These are phyloP conservation scores for Raffaelea arxii DNA, from an alignment of 2,329 filamentous ascomycete species.

Conservation along the genomic window DNA sequence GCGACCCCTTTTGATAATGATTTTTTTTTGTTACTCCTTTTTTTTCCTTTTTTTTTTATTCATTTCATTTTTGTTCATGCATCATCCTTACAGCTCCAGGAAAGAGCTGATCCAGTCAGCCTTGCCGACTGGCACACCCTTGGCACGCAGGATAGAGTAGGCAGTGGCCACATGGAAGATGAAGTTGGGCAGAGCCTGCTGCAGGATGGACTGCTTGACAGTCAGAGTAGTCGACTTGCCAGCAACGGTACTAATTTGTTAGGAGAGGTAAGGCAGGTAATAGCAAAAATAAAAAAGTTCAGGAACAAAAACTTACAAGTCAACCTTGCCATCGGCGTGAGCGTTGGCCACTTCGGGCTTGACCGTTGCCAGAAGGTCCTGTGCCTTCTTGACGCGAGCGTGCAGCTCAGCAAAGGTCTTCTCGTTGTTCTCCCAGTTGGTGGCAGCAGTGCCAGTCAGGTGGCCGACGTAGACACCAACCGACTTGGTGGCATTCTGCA, in stretches of 20 bases:
- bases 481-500: slow-evolving; percentile 20
- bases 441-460: slow-evolving; percentile 14
- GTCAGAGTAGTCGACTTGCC: slow-evolving; percentile 9
- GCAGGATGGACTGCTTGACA: slow-evolving; percentile 28
- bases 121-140: slow-evolving; percentile 51
- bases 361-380: slow-evolving; percentile 19
- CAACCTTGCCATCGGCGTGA: slow-evolving; percentile 12
- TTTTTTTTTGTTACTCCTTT: too few relatives aligned
- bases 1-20: too few relatives aligned
- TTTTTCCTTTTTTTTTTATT: too few relatives aligned
- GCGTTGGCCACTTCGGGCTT: slow-evolving; percentile 16
- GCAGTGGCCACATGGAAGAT: slow-evolving; percentile 48
- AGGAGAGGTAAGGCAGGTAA: background rate
- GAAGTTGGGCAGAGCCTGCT: slow-evolving; percentile 44
- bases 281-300: background rate
- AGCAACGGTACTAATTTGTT: background rate
- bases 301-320: slow-evolving; percentile 14
- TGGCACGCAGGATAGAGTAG: slow-evolving; percentile 45
- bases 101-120: slow-evolving; percentile 33
- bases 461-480: slow-evolving; percentile 17
- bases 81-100: too few relatives aligned
- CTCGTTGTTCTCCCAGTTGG: slow-evolving; percentile 17
- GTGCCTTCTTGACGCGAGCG: slow-evolving; percentile 18
- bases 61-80: too few relatives aligned
- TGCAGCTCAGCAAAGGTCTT: slow-evolving; percentile 23